phyloP scores from a whole-genome alignment of 768 basidiomycete genomes.

The Suillus hirtellus region DNA sequence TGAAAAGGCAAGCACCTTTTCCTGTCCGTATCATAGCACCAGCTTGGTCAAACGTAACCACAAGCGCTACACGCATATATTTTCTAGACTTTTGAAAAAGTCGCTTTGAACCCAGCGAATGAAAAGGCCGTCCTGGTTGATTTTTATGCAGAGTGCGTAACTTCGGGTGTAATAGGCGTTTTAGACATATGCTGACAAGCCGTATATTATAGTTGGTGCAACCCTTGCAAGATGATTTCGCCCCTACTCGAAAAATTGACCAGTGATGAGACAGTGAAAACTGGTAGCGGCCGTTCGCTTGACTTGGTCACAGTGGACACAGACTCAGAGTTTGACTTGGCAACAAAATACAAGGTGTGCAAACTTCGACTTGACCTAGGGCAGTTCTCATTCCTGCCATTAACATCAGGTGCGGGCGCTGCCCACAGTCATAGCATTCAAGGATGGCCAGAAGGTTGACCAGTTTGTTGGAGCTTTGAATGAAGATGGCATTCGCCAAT shows the following conservation, averaged over 20 bases:
- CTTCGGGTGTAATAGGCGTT: slow-evolving; percentile 6
- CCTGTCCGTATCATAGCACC: slow-evolving; percentile 8
- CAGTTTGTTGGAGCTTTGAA: slow-evolving; percentile 64
- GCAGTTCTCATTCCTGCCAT: background rate
- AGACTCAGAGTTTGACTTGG: slow-evolving; percentile 55
- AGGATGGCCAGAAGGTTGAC: slow-evolving; percentile 55
- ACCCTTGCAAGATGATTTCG: slow-evolving; percentile 71
- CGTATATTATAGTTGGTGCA: slow-evolving; percentile 62
- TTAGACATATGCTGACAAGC: slow-evolving; percentile 9
- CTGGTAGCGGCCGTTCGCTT: slow-evolving; percentile 56
- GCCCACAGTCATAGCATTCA: slow-evolving; percentile 82
- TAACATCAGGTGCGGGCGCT: slow-evolving; percentile 59
- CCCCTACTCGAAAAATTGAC: slow-evolving; percentile 68
- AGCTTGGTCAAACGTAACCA: slow-evolving; percentile 5
- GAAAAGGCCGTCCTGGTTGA: slow-evolving; percentile 69
- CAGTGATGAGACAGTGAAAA: slow-evolving; percentile 39
- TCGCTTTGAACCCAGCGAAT: slow-evolving; percentile 35
- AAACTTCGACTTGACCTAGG: slow-evolving; percentile 12
- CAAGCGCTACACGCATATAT: slow-evolving; percentile 4
- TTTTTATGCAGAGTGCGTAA: slow-evolving; percentile 75
- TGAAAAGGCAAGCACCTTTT: slow-evolving; percentile 39
- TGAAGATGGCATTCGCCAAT: slow-evolving; percentile 43
- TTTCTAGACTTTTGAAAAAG: slow-evolving; percentile 37
- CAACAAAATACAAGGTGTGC: slow-evolving; percentile 48
- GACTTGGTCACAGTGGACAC: slow-evolving; percentile 75